Base-by-base conservation (phyloP, 176 grass and related monocot genomes). In the Eleusine indica region DNA sequence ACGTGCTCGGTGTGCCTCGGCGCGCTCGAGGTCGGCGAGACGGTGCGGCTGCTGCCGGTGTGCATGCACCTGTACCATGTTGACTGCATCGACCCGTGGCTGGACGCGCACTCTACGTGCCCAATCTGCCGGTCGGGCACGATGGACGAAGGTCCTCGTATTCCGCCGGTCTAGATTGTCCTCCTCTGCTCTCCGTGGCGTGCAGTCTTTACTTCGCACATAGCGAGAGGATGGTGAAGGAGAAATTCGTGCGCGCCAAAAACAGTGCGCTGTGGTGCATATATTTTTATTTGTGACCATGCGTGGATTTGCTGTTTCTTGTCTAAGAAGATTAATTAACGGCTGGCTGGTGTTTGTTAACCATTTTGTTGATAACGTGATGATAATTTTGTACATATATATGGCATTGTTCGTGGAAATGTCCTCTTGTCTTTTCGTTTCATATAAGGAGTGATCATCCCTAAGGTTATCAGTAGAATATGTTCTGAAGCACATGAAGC, bases 11-110 rank as follows among this genome's bases (percentile, higher is more conserved):
- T 90, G 74, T 90, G 88, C 80, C 88, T 90, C 41, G 74, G 30
- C 30, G 61, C 51, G 21, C 58, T 90, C 80, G 42, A 68, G 74
- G 10, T 12, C 48, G 88, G 79, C 4, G 88, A 90, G 84, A 57
- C 32, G 61, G 79, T 86, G 9, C 68, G 88, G 6, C 74, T 69
- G 47, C 49, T 90, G 35, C 88, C 88, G 28, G 67, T 14, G 79
- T 90, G 84, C 68, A 40, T 75, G 64, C 88, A 90, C 68, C 78
- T 85, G 2, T 90, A 86, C 69, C 88, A 90, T 32, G 84, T 68
- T 19, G 84, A 83, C 61, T 90, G 88, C 88, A 83, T 87, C 84
- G 84, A 90, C 13, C 70, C 74, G 6, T 90, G 88, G 88, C 79
- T 90, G 10, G 68, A 67, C 38, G 62, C 74, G 60, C 80, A 90